Conservation (phyloP, 768 basidiomycete species). For the Hebeloma cylindrosporum region DNA sequence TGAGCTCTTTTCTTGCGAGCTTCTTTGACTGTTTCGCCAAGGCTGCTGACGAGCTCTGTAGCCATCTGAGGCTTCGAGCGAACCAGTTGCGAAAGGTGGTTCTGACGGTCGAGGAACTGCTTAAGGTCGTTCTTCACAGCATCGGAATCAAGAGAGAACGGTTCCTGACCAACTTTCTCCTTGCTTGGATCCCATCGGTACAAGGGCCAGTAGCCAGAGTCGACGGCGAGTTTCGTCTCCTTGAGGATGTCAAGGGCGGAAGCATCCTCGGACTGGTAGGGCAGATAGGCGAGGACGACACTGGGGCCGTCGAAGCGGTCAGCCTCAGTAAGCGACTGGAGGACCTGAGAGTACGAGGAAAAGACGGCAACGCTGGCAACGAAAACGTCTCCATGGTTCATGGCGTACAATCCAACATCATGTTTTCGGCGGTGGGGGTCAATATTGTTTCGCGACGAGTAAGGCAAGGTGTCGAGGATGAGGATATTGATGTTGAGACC, state of each 20-base stretch:
- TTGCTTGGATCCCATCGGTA: slow-evolving; percentile 97
- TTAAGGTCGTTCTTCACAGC: slow-evolving; percentile 91
- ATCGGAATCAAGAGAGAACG: slow-evolving; percentile 92
- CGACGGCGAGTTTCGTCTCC: slow-evolving; percentile 96
- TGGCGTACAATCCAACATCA: slow-evolving; percentile 95
- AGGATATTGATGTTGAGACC: slow-evolving; percentile 92
- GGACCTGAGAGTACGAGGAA: slow-evolving; percentile 91
- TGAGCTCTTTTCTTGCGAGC: slow-evolving; percentile 80
- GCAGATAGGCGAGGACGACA: slow-evolving; percentile 92
- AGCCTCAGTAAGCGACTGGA: slow-evolving; percentile 89
- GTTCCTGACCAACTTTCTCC: slow-evolving; percentile 71
- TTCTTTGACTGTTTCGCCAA: slow-evolving; percentile 82
- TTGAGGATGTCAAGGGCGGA: slow-evolving; percentile 90
- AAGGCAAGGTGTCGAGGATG: slow-evolving; percentile 90
- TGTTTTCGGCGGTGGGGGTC: slow-evolving; percentile 85
- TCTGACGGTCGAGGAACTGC: slow-evolving; percentile 93
- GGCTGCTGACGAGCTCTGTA: slow-evolving; percentile 75
- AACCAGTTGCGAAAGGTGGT: slow-evolving; percentile 92
- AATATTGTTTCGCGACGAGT: slow-evolving; percentile 68
- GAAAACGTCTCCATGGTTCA: slow-evolving; percentile 97
- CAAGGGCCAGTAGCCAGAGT: slow-evolving; percentile 95
- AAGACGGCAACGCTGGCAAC: slow-evolving; percentile 96
- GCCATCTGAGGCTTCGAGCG: slow-evolving; percentile 80
- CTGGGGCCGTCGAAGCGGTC: slow-evolving; percentile 88
- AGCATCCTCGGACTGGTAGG: slow-evolving; percentile 75